phyloP scores from a whole-genome alignment of 1,284 basidiomycete species.

The Sphaerobolus stellatus region DNA sequence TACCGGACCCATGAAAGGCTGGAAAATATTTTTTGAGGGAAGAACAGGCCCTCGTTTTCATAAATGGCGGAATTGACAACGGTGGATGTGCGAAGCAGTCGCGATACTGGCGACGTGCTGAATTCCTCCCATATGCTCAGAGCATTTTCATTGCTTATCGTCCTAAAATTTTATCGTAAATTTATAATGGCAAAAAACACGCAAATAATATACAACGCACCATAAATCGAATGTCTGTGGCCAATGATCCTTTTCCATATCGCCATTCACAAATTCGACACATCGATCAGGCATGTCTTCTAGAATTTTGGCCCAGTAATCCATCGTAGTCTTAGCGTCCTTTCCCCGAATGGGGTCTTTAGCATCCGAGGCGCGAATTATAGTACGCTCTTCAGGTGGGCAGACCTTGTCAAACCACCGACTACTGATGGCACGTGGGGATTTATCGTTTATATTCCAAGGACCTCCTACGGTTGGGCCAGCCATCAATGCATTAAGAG shows the following conservation, averaged over 20 bases:
- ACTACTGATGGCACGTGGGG: conserved; percentile 37
- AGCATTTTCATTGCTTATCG: neutral
- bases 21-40: conserved; percentile 33
- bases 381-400: conserved; percentile 27
- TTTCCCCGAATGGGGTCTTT: conserved; percentile 35
- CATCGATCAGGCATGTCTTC: conserved; percentile 40
- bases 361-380: conserved; percentile 29
- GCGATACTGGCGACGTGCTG: conserved; percentile 39
- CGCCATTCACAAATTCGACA: conserved; percentile 41
- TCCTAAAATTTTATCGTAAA: too few relatives aligned
- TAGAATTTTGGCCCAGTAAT: conserved; percentile 40
- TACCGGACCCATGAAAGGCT: conserved; percentile 35
- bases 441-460: conserved; percentile 32
- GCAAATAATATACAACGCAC: too few relatives aligned
- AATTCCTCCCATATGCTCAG: conserved; percentile 38
- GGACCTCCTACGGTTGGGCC: conserved; percentile 38
- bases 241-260: conserved; percentile 35
- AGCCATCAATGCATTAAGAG: conserved; percentile 36
- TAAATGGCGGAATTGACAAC: conserved; percentile 41
- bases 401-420: conserved; percentile 38
- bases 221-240: conserved; percentile 46
- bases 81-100: conserved; percentile 38
- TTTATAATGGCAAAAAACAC: too few relatives aligned
- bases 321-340: conserved; percentile 37
- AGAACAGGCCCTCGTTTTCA: conserved; percentile 41